Evolutionary conservation across 768 basidiomycete genomes (phyloP), one percentile per base, ranked within the genome.

Genomic region (Jaapia argillacea): DNA sequence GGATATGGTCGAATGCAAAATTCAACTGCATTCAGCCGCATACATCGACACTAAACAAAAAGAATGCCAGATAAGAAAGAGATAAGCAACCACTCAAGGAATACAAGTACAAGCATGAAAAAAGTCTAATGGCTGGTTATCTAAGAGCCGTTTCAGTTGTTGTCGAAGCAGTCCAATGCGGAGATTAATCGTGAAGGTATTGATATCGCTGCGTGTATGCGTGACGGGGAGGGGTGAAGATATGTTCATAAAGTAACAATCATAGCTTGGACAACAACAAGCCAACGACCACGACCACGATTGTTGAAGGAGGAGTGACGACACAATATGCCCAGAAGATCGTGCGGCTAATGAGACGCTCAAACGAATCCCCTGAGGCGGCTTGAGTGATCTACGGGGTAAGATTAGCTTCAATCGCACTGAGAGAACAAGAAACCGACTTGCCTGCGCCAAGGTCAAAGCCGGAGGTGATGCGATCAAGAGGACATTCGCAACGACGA

Each of bases 321-420:
- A 90, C 64, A 51, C 87, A 91, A 56, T 94, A 97, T 2, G 83
- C 74, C 89, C 90, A 92, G 58, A 91, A 91, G 46, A 97, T 88
- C 0, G 93, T 97, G 42, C 87, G 75, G 47, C 80, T 83, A 58
- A 96, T 85, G 26, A 97, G 71, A 1, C 90, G 71, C 64, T 97
- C 94, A 56, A 98, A 97, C 0, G 87, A 81, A 54, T 88, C 88
- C 2, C 88, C 86, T 1, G 68, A 82, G 2, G 82, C 85, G 54
- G 85, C 82, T 58, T 89, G 85, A 1, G 90, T 89, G 53, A 92
- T 88, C 69, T 86, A 68, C 4, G 20, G 14, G 12, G 7, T 37
- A 14, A 21, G 23, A 35, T 26, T 10, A 4, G 18, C 10, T 33
- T 33, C 10, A 69, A 72, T 16, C 71, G 62, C 0, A 62, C 67